A percentile compares a stretch with the other conserved stretches of the same genome.
These are phyloP conservation scores for Dissophora ornata DNA, from an alignment of 192 early-diverging fungal genomes.

Conservation along the genomic window DNA sequence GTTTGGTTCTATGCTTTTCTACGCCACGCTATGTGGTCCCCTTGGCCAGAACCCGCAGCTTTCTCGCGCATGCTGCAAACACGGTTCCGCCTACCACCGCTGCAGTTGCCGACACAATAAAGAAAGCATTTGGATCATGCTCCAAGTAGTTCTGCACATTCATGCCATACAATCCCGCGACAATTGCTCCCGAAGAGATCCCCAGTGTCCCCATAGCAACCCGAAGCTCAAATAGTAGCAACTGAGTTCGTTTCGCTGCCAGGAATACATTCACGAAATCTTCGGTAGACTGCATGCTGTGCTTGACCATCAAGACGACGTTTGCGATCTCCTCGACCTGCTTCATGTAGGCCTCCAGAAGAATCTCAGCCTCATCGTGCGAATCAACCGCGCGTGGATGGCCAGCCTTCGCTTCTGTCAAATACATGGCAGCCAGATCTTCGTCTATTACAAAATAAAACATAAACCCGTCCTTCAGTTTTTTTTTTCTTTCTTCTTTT, in stretches of 20 bases:
- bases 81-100: slow-evolving; percentile 14
- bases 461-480: too few relatives aligned
- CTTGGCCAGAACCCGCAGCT: slow-evolving; percentile 20
- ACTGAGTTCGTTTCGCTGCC: slow-evolving; percentile 82
- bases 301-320: slow-evolving; percentile 71
- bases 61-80: slow-evolving; percentile 22
- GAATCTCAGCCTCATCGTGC: slow-evolving; percentile 89
- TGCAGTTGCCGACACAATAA: slow-evolving; percentile 52
- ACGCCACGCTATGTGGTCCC: slow-evolving; percentile 30
- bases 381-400: slow-evolving; percentile 63
- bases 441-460: slow-evolving; percentile 67
- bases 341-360: slow-evolving; percentile 90
- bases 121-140: slow-evolving; percentile 71
- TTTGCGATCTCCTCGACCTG: slow-evolving; percentile 85
- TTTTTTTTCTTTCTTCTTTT: too few relatives aligned
- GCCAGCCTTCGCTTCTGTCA: slow-evolving; percentile 79
- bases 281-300: slow-evolving; percentile 80
- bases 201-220: slow-evolving; percentile 83
- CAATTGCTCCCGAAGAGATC: slow-evolving; percentile 74
- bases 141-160: slow-evolving; percentile 83
- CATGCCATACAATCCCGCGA: slow-evolving; percentile 88
- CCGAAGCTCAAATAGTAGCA: slow-evolving; percentile 84
- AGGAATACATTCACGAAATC: slow-evolving; percentile 84
- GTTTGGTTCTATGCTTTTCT: background rate
- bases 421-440: slow-evolving; percentile 88